Evolutionary conservation across 2,329 filamentous ascomycete genomes (phyloP).

Genomic region (Colletotrichum lupini): DNA sequence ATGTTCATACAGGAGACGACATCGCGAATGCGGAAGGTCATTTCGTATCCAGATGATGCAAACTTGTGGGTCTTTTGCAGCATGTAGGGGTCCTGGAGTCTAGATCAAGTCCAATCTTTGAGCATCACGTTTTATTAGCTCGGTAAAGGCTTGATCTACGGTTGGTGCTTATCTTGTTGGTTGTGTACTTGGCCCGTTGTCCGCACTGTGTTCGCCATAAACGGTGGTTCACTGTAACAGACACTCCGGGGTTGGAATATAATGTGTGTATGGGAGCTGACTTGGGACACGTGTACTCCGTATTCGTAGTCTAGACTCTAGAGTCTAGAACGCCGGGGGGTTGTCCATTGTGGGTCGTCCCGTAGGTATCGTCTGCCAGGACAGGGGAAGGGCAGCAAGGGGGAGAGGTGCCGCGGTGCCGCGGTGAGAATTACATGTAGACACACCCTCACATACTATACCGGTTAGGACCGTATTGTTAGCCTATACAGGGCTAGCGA

Average conservation of each 20-base stretch:
- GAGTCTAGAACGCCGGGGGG: background rate
- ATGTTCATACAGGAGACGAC: background rate
- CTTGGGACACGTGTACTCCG: background rate
- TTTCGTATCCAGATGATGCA: background rate
- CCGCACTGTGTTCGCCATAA: background rate
- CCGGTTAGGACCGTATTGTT: background rate
- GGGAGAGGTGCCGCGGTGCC: background rate
- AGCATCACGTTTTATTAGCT: background rate
- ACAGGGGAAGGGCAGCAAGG: background rate
- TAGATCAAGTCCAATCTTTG: background rate
- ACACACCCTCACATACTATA: background rate
- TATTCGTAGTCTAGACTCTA: background rate
- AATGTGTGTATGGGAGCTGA: background rate
- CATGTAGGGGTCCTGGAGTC: background rate
- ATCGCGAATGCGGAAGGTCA: background rate
- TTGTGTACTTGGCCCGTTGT: background rate
- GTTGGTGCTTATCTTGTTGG: background rate
- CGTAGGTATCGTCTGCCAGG: background rate
- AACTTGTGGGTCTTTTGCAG: background rate
- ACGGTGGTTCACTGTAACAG: background rate
- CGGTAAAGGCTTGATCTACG: background rate
- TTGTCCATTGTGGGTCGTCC: background rate
- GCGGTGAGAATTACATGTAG: background rate
- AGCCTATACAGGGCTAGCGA: background rate
- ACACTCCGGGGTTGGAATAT: background rate